phyloP scores from a whole-genome alignment of 768 basidiomycete species.

The Kwoniella sp. region DNA sequence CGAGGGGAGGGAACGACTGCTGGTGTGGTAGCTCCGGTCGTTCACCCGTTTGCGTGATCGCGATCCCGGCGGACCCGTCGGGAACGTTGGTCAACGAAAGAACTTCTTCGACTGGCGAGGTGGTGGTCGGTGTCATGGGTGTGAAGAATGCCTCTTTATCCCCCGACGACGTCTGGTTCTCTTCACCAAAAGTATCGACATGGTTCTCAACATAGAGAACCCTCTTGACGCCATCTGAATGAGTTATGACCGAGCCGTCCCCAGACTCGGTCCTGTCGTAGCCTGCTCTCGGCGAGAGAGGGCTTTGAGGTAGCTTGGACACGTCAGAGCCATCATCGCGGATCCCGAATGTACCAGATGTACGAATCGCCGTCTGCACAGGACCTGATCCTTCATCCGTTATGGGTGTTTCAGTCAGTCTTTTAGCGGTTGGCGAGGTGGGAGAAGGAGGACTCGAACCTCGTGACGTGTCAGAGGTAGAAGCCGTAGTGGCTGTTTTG shows the following conservation, averaged over 20 bases:
- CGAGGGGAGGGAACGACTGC: not conserved
- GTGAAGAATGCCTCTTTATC: not conserved
- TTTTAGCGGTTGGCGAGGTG: not conserved
- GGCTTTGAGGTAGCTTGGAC: not conserved
- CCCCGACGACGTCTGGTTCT: not conserved
- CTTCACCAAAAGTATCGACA: constrained; percentile 1
- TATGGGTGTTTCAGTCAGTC: not conserved
- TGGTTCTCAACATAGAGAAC: constrained; percentile 31
- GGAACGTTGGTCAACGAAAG: no score
- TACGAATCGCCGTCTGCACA: constrained; percentile 29
- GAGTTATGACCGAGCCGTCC: constrained; percentile 16
- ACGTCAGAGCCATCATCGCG: constrained; percentile 41
- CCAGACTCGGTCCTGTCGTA: constrained; percentile 11
- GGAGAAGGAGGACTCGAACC: constrained; percentile 11
- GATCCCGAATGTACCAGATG: constrained; percentile 41
- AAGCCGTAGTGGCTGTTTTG: not conserved
- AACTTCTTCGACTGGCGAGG: not conserved
- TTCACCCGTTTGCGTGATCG: not conserved
- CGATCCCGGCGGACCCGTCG: no score
- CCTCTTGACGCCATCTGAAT: constrained; percentile 18
- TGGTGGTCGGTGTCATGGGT: not conserved
- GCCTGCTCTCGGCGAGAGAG: not conserved
- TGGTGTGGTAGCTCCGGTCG: not conserved
- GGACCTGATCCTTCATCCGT: not conserved
- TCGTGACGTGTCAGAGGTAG: not conserved